Base-by-base conservation (phyloP, 2,329 filamentous ascomycete genomes). In the Fusarium sp. region DNA sequence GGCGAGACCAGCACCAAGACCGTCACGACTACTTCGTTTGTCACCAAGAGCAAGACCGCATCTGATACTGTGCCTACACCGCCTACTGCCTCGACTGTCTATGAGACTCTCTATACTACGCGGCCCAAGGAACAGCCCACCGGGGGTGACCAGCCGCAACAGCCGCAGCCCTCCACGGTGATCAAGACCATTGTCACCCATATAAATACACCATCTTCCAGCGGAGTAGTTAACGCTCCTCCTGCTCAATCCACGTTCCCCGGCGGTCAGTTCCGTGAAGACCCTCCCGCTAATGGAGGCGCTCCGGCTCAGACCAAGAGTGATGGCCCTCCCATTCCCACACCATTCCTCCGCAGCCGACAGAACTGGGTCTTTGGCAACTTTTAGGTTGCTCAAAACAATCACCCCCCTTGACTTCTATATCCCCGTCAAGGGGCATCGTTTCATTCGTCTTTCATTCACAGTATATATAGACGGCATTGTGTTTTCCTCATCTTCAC, bases 311-410 rank as follows among this genome's bases (percentile, higher is more conserved):
- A 49, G 9, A 60, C 59, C 4, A 18, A 62, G 31, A 28, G 62
- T 28, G 34, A 59, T 36, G 65, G 60, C 26, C 58, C 65, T 55
- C 62, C 73, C 18, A 45, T 59, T 28, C 63, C 67, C 42, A 69
- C 70, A 15, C 63, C 62, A 18, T 72, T 74, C 50, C 67, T 74
- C 36, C 72, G 70, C 28, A 62, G 65, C 20, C 74, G 74, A 26
- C 51, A 50, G 20, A 69, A 65, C 59, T 74, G 74, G 74, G 73
- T 65, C 23, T 62, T 75, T 53, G 73, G 73, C 30, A 49, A 62
- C 50, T 67, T 65, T 20, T 74, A 73, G 60, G 52, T 47, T 38
- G 26, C 31, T 33, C 31, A 37, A 36, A 30, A 8, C 30, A 7
- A 33, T 37, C 33, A 31, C 11, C 33, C 36, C 50, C 41, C 50